Conservation (phyloP, 2,329 filamentous ascomycete species). For the Bipolaris zeicola region DNA sequence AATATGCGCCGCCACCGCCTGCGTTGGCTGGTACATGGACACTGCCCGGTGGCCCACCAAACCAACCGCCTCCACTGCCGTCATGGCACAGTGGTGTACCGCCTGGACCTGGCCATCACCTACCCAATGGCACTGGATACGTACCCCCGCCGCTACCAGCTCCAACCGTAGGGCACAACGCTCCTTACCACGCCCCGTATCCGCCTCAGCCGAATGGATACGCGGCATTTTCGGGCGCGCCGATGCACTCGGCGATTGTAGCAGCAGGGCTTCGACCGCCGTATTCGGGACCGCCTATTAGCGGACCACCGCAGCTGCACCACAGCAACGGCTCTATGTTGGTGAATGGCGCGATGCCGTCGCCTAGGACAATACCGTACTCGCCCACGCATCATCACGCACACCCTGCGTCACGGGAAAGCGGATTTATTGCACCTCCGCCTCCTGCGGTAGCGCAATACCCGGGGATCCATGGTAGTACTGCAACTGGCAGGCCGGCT, state of each 20-base stretch:
- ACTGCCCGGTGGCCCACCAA: constrained; percentile 25
- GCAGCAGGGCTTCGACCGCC: constrained; percentile 35
- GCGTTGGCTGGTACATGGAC: constrained; percentile 30
- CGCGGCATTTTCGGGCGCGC: constrained; percentile 37
- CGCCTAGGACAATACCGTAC: constrained; percentile 44
- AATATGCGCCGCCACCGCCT: constrained; percentile 29
- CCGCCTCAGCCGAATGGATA: constrained; percentile 43
- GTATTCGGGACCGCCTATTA: constrained; percentile 36
- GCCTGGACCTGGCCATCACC: constrained; percentile 30
- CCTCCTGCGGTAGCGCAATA: constrained; percentile 32
- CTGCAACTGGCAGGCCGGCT: constrained; percentile 41
- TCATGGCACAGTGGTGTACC: constrained; percentile 39
- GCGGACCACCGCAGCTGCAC: constrained; percentile 41
- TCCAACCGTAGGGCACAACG: constrained; percentile 31
- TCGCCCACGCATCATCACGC: constrained; percentile 46
- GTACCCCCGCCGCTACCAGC: constrained; percentile 30
- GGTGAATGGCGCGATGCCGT: constrained; percentile 46
- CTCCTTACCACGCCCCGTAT: constrained; percentile 43
- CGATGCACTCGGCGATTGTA: constrained; percentile 38
- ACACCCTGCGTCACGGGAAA: constrained; percentile 44
- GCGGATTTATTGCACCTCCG: constrained; percentile 40
- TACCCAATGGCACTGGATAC: constrained; percentile 43
- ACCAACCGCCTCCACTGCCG: constrained; percentile 38
- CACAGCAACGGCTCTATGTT: constrained; percentile 40
- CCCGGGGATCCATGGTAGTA: constrained; percentile 37